Evolutionary conservation across 179 eudicot genomes (phyloP), one percentile per base, ranked within the genome.

Genomic region (Monotropa hypopitys): DNA sequence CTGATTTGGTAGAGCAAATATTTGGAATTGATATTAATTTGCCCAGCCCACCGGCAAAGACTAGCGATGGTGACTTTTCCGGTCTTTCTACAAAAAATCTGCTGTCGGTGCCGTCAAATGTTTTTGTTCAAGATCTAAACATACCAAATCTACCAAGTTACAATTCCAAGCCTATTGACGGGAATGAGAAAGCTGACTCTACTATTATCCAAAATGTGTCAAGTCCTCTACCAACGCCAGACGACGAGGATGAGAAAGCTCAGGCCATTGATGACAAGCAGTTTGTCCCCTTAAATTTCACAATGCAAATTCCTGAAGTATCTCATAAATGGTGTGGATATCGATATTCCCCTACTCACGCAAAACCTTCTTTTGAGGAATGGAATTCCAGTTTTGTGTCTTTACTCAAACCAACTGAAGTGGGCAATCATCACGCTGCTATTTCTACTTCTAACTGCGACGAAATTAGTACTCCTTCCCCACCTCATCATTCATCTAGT

Each of bases 311-410:
- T 76, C 85, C 88, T 23, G 88, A 89, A 73, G 78, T 81, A 80
- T 77, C 86, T 46, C 78, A 82, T 70, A 86, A 90, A 76, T 88
- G 96, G 93, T 84, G 82, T 78, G 82, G 84, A 73, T 84, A 75
- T 76, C 80, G 84, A 73, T 84, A 75, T 76, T 81, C 92, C 10
- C 53, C 82, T 3, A 70, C 86, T 62, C 85, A 68, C 66, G 62
- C 85, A 16, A 88, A 86, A 84, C 78, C 85, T 71, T 78, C 84
- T 65, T 76, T 79, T 50, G 87, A 81, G 54, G 88, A 84, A 69
- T 86, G 88, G 83, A 85, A 86, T 82, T 70, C 86, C 5, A 75
- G 76, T 79, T 80, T 88, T 72, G 74, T 81, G 56, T 84, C 88
- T 72, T 84, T 89, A 28, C 35, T 80, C 59, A 88, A 79, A 80